Percentiles rank a stretch among this genome's conserved stretches.
phyloP scores from a whole-genome alignment of 108 stramenopile genomes.

The Nannochloropsis granulata region DNA sequence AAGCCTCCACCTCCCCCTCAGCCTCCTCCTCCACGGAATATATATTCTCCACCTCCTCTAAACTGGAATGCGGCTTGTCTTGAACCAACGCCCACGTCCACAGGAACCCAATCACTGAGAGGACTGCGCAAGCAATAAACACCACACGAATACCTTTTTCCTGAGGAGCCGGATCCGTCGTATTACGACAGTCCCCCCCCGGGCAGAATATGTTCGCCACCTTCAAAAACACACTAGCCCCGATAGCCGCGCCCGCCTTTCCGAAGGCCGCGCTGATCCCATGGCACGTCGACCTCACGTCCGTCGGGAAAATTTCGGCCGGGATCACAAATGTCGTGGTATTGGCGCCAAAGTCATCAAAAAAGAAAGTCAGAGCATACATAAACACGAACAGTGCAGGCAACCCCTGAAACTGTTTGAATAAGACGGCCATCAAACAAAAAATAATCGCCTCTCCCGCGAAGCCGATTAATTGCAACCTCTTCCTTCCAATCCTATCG shows the following conservation, averaged over 20 bases:
- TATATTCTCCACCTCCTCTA: not conserved
- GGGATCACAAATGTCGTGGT: constrained; percentile 50
- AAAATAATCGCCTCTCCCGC: not conserved
- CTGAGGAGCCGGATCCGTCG: not conserved
- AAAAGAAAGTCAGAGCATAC: constrained; percentile 42
- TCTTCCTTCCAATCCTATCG: constrained; percentile 31
- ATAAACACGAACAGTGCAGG: not conserved
- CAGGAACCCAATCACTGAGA: not conserved
- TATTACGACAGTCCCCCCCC: not conserved
- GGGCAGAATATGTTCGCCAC: not conserved
- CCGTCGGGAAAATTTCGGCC: constrained; percentile 40
- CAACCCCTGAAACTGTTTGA: not conserved
- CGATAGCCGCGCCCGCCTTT: constrained; percentile 24
- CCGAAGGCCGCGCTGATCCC: constrained; percentile 47
- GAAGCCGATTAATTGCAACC: constrained; percentile 42
- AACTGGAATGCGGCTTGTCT: not conserved
- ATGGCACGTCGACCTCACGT: constrained; percentile 36
- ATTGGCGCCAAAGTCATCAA: constrained; percentile 46
- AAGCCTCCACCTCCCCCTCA: not conserved
- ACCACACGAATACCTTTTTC: not conserved
- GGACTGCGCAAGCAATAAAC: not conserved
- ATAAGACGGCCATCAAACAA: not conserved
- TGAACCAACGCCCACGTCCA: not conserved
- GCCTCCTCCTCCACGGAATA: not conserved
- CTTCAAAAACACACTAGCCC: not conserved